These are phyloP conservation scores for Sarcodon aspratus DNA, from an alignment of 768 basidiomycete genomes.

Conservation along the genomic window DNA sequence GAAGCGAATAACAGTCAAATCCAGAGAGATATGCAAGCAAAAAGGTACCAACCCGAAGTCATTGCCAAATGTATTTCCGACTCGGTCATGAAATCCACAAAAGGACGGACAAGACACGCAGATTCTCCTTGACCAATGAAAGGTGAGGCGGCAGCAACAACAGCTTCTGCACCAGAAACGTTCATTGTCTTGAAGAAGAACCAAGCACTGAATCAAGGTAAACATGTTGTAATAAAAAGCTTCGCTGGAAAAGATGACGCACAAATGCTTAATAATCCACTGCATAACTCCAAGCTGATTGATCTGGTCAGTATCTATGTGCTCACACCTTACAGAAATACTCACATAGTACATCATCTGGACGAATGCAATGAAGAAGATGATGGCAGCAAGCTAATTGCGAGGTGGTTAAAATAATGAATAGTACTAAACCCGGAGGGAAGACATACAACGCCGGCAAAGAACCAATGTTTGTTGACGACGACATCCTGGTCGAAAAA, in stretches of 20 bases:
- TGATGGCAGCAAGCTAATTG: conserved; percentile 57
- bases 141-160: conserved; percentile 88
- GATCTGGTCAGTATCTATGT: background rate
- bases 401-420: background rate
- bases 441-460: conserved; percentile 15
- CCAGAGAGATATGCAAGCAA: conserved; percentile 4
- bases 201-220: conserved; percentile 49
- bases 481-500: conserved; percentile 68
- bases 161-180: conserved; percentile 90
- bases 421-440: background rate
- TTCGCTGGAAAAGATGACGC: conserved; percentile 12
- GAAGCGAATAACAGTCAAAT: background rate
- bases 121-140: conserved; percentile 90
- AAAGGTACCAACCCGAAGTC: conserved; percentile 53
- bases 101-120: conserved; percentile 77
- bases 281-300: conserved; percentile 71
- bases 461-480: conserved; percentile 64
- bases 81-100: conserved; percentile 74
- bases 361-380: conserved; percentile 90
- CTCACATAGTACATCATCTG: conserved; percentile 74
- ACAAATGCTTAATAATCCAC: conserved; percentile 86
- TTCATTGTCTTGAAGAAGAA: conserved; percentile 89
- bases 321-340: conserved; percentile 9
- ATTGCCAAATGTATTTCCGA: conserved; percentile 83
- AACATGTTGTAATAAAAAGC: background rate